Percentiles rank a stretch among this genome's conserved stretches.
Evolutionary conservation across 768 basidiomycete genomes (phyloP).

Genomic region (Lactifluus pinguis): DNA sequence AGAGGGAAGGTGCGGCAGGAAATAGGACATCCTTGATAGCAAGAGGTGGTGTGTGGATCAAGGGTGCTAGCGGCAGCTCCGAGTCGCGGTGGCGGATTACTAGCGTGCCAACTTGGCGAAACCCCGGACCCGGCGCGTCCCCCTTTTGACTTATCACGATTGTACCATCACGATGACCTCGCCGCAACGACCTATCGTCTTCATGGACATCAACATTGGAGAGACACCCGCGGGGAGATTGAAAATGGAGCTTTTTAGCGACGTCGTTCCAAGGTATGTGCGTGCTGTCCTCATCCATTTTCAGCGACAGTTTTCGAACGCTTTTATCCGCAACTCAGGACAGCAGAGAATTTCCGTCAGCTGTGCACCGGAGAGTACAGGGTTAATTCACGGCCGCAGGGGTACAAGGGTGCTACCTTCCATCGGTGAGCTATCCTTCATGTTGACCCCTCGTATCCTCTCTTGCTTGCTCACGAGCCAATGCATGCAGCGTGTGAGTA

Average conservation of each 20-base stretch:
- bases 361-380: conserved; percentile 95
- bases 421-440: conserved; percentile 55
- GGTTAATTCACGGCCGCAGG: conserved; percentile 78
- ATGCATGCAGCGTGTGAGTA: conserved; percentile 54
- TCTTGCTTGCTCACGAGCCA: conserved; percentile 22
- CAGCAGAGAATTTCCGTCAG: conserved; percentile 96
- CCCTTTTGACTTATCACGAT: not conserved
- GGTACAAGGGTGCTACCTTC: conserved; percentile 87
- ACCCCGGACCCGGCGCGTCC: too few relatives aligned
- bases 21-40: conserved; percentile 62
- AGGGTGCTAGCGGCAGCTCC: too few relatives aligned
- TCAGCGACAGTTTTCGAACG: conserved; percentile 7
- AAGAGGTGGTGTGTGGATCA: not conserved
- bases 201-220: conserved; percentile 95
- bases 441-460: conserved; percentile 19
- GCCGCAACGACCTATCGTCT: conserved; percentile 73
- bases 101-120: too few relatives aligned
- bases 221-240: conserved; percentile 92
- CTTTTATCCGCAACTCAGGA: conserved; percentile 41
- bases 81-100: too few relatives aligned
- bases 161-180: conserved; percentile 22
- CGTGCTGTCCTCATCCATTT: conserved; percentile 23
- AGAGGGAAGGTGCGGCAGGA: conserved; percentile 78
- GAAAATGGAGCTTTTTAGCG: conserved; percentile 96
- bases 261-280: conserved; percentile 86